Percentiles rank a stretch among this genome's conserved stretches.
These are phyloP conservation scores for Lippia alba DNA, from an alignment of 305 asterid species.

Conservation along the genomic window DNA sequence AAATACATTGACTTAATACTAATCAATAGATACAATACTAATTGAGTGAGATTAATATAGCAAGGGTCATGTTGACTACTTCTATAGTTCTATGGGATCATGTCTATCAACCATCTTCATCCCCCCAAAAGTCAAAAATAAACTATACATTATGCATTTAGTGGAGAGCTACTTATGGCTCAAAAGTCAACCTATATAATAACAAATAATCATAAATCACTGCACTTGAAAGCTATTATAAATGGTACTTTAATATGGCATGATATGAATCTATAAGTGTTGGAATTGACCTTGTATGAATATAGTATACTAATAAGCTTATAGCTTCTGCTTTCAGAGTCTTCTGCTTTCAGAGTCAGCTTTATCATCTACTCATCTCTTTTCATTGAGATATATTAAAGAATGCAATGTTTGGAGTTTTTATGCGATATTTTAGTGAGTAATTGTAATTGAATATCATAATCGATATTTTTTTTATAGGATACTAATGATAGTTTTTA, in stretches of 20 bases:
- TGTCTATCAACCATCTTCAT: background rate
- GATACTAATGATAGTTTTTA: too few relatives aligned
- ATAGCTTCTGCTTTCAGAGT: conserved; percentile 27
- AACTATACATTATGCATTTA: conserved; percentile 21
- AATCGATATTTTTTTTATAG: too few relatives aligned
- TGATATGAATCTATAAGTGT: conserved; percentile 3
- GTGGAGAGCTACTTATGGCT: conserved; percentile 36
- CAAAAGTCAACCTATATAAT: conserved; percentile 31
- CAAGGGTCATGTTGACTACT: too few relatives aligned
- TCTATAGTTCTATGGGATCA: too few relatives aligned
- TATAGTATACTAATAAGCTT: conserved; percentile 4
- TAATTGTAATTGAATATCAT: too few relatives aligned
- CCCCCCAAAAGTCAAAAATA: conserved; percentile 29
- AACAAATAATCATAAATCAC: conserved; percentile 16
- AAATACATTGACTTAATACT: background rate
- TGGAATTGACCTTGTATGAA: conserved; percentile 22
- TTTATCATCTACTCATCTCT: background rate
- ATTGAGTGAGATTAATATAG: too few relatives aligned
- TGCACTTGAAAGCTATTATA: conserved; percentile 25
- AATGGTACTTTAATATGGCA: conserved; percentile 20
- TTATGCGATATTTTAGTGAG: too few relatives aligned
- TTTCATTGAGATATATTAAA: too few relatives aligned
- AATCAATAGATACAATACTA: background rate
- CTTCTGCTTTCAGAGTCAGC: conserved; percentile 33
- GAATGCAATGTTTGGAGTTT: too few relatives aligned